phyloP scores from a whole-genome alignment of 176 grass and related monocot species.

The Triticum timopheevii region DNA sequence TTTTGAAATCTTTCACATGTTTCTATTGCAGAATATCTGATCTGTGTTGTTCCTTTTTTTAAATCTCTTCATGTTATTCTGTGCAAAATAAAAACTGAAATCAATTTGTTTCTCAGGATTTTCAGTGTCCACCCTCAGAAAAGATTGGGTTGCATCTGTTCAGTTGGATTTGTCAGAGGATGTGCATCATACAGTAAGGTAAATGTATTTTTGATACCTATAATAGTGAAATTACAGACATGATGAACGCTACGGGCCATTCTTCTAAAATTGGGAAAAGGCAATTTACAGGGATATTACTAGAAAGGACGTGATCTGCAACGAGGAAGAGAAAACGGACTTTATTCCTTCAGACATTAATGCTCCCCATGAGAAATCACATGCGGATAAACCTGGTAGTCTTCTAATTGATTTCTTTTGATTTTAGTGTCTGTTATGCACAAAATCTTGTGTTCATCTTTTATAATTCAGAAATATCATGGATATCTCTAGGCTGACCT shows the following conservation, averaged over 20 bases:
- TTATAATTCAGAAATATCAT: not conserved
- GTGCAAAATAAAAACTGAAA: constrained; percentile 1
- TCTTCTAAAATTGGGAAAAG: not conserved
- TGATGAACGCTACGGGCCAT: not conserved
- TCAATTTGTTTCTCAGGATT: constrained; percentile 2
- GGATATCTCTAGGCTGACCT: not conserved
- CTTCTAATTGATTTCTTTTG: constrained; percentile 10
- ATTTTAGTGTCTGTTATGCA: not conserved
- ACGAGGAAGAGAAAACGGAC: constrained; percentile 11
- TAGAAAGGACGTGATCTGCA: not conserved
- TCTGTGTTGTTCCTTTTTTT: not conserved
- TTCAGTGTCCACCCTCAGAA: not conserved
- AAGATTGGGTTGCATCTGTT: not conserved
- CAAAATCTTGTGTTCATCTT: not conserved
- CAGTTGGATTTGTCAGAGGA: not conserved
- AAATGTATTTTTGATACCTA: not conserved
- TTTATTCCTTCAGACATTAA: not conserved
- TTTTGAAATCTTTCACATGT: constrained; percentile 11
- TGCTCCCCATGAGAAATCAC: not conserved
- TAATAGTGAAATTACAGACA: not conserved
- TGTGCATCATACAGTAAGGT: constrained; percentile 19
- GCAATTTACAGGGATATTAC: constrained; percentile 22
- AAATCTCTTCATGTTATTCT: not conserved
- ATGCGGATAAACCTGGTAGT: constrained; percentile 15
- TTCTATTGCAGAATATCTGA: not conserved